Evolutionary conservation across 192 early-diverging fungal species (phyloP).

Genomic region (Dissophora globulifera): DNA sequence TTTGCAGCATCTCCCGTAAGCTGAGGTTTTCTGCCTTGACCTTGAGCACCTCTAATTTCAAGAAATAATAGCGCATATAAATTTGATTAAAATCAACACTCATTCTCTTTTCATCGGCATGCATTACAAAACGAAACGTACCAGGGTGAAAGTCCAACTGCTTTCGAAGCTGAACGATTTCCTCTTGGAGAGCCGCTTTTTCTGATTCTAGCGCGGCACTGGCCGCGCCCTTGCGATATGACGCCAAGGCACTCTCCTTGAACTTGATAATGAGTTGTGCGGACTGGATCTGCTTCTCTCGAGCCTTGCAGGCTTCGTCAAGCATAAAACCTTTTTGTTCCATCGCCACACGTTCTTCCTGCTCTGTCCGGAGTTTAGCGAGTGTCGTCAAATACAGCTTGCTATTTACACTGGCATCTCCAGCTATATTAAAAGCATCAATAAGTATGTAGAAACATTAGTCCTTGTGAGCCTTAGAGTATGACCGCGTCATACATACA

Average conservation of each 20-base stretch:
- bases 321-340: conserved; percentile 58
- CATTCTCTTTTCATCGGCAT: no score
- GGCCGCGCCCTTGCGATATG: conserved; percentile 39
- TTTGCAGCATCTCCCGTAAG: conserved; percentile 38
- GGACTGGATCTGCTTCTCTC: conserved; percentile 43
- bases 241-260: conserved; percentile 33
- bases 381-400: conserved; percentile 61
- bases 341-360: conserved; percentile 59
- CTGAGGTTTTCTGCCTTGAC: conserved; percentile 47
- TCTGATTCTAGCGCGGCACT: conserved; percentile 37
- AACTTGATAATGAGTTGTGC: conserved; percentile 49
- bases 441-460: background rate
- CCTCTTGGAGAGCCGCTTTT: conserved; percentile 36
- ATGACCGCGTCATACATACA: no score
- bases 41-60: conserved; percentile 26
- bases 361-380: conserved; percentile 59
- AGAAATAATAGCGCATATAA: background rate
- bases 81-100: conserved; percentile 2
- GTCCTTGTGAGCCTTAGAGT: no score
- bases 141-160: conserved; percentile 55
- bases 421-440: conserved; percentile 30
- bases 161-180: conserved; percentile 33
- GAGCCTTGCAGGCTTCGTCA: conserved; percentile 48
- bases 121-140: conserved; percentile 7
- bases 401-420: conserved; percentile 54